Evolutionary conservation across 768 basidiomycete species (phyloP), one percentile per base, ranked within the genome.

Genomic region (Suillus subalutaceus): DNA sequence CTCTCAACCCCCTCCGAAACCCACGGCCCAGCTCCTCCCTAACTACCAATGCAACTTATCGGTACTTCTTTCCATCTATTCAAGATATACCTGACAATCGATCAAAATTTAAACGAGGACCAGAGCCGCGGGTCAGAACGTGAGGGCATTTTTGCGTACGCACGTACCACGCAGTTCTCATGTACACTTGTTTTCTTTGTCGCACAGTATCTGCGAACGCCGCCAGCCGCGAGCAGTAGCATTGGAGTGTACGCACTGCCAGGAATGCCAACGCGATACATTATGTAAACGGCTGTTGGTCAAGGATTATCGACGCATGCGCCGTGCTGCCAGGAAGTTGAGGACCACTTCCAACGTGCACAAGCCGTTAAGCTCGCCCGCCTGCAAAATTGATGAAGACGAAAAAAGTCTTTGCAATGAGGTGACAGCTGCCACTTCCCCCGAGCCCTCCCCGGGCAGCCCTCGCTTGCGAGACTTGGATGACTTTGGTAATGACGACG

Each of bases 351-450:
- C 63, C 63, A 6, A 2, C 71, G 63, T 32, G 55, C 15, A 40
- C 15, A 8, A 23, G 5, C 30, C 43, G 4, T 23, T 2, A 32
- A 1, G 16, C 50, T 61, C 63, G 9, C 57, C 61, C 6, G 18
- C 44, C 66, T 66, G 40, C 65, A 68, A 57, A 0, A 50, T 71
- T 8, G 69, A 72, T 38, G 76, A 77, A 2, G 72, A 77, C 23
- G 76, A 77, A 56, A 70, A 67, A 57, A 67, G 60, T 57, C 61
- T 77, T 16, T 78, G 75, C 74, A 70, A 71, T 23, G 76, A 77
- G 59, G 68, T 77, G 32, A 69, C 71, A 50, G 72, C 69, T 38
- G 70, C 65, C 50, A 75, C 74, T 3, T 70, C 68, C 18, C 58
- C 53, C 0, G 68, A 64, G 26, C 66, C 67, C 4, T 69, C 77